phyloP scores from a whole-genome alignment of 371 early-diverging fungal genomes.

The Mucor racemosus region DNA sequence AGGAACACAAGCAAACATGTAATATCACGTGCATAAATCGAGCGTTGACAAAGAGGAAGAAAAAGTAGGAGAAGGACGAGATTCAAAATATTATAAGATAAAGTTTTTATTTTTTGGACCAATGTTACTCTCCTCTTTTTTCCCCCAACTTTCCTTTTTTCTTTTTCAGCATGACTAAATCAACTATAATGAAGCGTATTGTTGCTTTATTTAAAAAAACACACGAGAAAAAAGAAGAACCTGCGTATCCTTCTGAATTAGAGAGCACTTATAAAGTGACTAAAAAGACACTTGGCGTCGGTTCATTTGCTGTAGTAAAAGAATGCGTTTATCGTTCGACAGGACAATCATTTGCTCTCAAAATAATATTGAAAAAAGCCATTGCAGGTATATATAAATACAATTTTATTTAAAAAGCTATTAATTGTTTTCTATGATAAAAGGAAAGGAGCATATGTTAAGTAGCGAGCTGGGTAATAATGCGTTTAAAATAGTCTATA shows the following conservation, averaged over 20 bases:
- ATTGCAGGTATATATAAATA: slow-evolving; percentile 45
- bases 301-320: slow-evolving; percentile 88
- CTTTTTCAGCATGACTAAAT: slow-evolving; percentile 32
- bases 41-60: background rate
- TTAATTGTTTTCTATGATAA: background rate
- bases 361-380: slow-evolving; percentile 78
- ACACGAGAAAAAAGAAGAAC: slow-evolving; percentile 48
- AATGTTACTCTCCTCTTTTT: background rate
- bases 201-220: slow-evolving; percentile 54
- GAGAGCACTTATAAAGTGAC: slow-evolving; percentile 53
- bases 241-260: slow-evolving; percentile 46
- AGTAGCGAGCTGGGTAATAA: slow-evolving; percentile 73
- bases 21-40: background rate
- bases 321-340: slow-evolving; percentile 62
- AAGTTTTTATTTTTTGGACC: background rate
- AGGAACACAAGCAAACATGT: background rate
- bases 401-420: background rate
- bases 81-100: background rate
- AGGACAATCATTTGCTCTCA: slow-evolving; percentile 73
- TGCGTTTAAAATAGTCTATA: background rate
- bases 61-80: background rate
- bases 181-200: slow-evolving; percentile 50
- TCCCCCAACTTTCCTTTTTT: background rate
- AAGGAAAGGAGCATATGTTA: slow-evolving; percentile 83
- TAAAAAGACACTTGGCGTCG: slow-evolving; percentile 62